Conservation (phyloP, 2,329 filamentous ascomycete genomes). For the Ceratocystis albifundus region DNA sequence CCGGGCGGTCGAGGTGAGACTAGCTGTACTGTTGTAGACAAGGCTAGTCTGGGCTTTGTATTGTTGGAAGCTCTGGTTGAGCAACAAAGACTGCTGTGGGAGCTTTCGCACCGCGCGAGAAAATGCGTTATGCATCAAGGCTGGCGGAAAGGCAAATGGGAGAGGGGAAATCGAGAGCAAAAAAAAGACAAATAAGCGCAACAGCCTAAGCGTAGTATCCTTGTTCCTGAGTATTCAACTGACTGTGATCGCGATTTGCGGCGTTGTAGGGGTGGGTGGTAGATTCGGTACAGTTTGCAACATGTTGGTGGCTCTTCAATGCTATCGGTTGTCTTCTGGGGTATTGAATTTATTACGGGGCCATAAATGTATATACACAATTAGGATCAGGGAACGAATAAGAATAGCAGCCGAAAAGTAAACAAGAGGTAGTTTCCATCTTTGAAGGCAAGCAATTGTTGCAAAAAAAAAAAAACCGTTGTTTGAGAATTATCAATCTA, state of each 20-base stretch:
- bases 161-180: neutral
- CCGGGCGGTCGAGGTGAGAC: neutral
- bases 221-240: neutral
- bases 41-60: neutral
- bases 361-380: constrained; percentile 6
- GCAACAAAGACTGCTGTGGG: constrained; percentile 14
- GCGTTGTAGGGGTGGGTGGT: neutral
- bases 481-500: neutral
- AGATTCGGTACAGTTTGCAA: neutral
- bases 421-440: neutral
- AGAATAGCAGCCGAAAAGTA: neutral
- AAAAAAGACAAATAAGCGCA: neutral
- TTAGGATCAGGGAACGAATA: neutral
- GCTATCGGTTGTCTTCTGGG: neutral
- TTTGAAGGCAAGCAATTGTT: neutral
- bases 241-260: neutral
- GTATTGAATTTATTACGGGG: neutral
- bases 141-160: neutral
- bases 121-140: constrained; percentile 21
- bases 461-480: neutral
- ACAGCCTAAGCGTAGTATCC: neutral
- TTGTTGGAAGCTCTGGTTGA: constrained; percentile 8
- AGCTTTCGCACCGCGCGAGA: constrained; percentile 20
- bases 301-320: neutral
- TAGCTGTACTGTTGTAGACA: constrained; percentile 12